These are phyloP conservation scores for Cocos nucifera DNA, from an alignment of 176 grass and related monocot species.

Conservation along the genomic window DNA sequence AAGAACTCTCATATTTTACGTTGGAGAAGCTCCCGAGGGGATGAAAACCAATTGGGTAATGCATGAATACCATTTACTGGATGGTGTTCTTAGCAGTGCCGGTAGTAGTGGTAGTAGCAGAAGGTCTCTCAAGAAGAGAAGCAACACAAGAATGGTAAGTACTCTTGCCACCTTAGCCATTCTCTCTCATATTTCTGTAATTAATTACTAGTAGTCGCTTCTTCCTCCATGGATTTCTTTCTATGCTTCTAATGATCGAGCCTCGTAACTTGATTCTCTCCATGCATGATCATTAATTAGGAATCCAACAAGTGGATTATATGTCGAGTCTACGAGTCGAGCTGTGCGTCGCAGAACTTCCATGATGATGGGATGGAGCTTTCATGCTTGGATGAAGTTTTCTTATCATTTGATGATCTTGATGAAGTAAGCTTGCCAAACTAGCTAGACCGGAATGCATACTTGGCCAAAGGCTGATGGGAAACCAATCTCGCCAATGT, in stretches of 20 bases:
- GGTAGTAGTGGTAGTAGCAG: constrained; percentile 20
- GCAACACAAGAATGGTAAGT: constrained; percentile 40
- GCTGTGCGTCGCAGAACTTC: constrained; percentile 35
- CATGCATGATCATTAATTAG: constrained; percentile 42
- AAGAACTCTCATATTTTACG: constrained; percentile 59
- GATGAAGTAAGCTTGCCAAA: constrained; percentile 93
- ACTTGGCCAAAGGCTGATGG: no score
- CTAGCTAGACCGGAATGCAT: not conserved
- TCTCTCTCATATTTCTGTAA: no score
- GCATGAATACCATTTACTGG: constrained; percentile 83
- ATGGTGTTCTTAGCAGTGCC: constrained; percentile 12
- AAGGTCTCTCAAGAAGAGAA: constrained; percentile 31
- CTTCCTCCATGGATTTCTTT: not conserved
- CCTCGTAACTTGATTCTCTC: not conserved
- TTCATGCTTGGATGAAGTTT: constrained; percentile 95
- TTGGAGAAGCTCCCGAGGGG: constrained; percentile 32
- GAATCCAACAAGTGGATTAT: constrained; percentile 69
- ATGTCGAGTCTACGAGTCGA: constrained; percentile 70
- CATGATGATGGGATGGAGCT: constrained; percentile 63
- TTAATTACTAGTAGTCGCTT: no score
- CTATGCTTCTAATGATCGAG: no score
- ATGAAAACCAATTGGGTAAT: constrained; percentile 79
- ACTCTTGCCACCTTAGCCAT: not conserved
- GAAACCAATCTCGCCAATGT: constrained; percentile 14
- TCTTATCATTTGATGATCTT: constrained; percentile 88